Conservation (phyloP, 148 eudicot species). For the Fallopia convolvulus region DNA sequence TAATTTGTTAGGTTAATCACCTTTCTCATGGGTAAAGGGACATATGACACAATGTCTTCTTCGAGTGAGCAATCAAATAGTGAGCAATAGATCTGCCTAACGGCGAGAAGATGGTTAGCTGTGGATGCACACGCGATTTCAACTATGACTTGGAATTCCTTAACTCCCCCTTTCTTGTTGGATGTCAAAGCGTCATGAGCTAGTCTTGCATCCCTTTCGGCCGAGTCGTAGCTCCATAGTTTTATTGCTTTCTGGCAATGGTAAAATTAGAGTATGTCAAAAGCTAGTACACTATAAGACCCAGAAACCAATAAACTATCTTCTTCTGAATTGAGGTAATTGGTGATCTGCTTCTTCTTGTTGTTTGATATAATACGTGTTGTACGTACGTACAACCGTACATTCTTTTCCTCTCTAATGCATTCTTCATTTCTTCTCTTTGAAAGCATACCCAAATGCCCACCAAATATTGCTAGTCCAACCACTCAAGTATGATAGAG, state of each 20-base stretch:
- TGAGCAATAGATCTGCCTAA: conserved; percentile 58
- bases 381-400: no score
- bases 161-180: conserved; percentile 24
- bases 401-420: not conserved
- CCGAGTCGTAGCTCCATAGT: conserved; percentile 63
- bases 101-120: conserved; percentile 61
- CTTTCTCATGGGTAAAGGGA: conserved; percentile 54
- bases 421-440: not conserved
- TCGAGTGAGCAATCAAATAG: conserved; percentile 66
- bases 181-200: conserved; percentile 46
- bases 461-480: not conserved
- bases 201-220: conserved; percentile 74
- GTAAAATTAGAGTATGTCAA: no score
- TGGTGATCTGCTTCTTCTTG: no score
- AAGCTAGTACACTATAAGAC: not conserved
- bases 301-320: no score
- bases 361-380: no score
- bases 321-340: no score
- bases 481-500: no score
- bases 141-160: conserved; percentile 50
- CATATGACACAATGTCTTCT: conserved; percentile 50
- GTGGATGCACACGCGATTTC: conserved; percentile 76
- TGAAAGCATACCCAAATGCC: not conserved
- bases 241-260: conserved; percentile 47
- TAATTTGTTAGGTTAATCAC: conserved; percentile 19